Evolutionary conservation across 805 yeast species (phyloP), one percentile per base, ranked within the genome.

Genomic region (Starmerella tilneyi): DNA sequence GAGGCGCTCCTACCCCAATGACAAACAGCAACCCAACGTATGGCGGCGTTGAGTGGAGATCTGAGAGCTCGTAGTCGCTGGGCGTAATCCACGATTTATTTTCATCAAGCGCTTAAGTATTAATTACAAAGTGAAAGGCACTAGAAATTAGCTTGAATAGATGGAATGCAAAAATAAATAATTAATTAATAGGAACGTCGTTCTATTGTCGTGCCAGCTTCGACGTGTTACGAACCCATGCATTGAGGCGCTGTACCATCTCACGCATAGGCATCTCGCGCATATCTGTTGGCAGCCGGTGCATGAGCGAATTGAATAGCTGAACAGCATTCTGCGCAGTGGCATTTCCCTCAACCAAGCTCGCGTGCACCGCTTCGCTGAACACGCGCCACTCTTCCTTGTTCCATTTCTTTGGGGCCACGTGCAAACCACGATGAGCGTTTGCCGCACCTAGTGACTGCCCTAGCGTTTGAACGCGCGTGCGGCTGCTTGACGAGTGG

Each of bases 311-410:
- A 5, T 16, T 11, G 24, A 47, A 34, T 12, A 47, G 12, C 6
- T 11, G 11, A 3, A 38, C 12, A 5, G 41, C 34, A 11, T 27
- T 16, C 9, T 16, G 27, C 9, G 35, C 21, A 11, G 30, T 9
- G 20, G 38, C 5, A 9, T 15, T 17, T 13, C 22, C 21, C 4
- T n/a, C 17, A 4, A n/a, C 32, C 4, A 50, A 17, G n/a, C 45
- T 32, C 11, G 23, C 44, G 15, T 38, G 26, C 32, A 50, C 28
- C 6, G 47, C 45, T 15, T 17, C 13, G 22, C 29, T 34, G 36
- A 50, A 50, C 3, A 28, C 31, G 8, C 47, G 33, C 53, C 53
- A 50, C n/a, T 44, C 36, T n/a, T 11, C 7, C 21, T 38, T 51
- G 31, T n/a, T 22, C 52, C 52, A 48, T 16, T 13, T 20, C 12